Evolutionary conservation across 2,329 filamentous ascomycete species (phyloP).

Genomic region (Bipolaris sorokiniana): DNA sequence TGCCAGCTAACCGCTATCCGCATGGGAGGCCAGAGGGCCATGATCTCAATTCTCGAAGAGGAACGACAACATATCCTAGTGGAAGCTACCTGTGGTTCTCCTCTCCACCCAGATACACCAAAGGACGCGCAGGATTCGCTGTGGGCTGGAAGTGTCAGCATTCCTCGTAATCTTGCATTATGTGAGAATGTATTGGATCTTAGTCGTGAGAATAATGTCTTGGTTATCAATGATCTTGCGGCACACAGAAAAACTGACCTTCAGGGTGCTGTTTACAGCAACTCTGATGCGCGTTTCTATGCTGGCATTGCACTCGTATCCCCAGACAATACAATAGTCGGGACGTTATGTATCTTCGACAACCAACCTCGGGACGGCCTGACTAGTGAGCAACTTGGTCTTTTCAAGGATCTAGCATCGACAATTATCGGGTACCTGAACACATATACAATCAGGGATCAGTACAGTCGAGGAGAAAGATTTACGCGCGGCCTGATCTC

Average conservation of each 20-base stretch:
- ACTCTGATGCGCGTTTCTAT: constrained; percentile 28
- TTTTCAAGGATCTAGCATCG: constrained; percentile 33
- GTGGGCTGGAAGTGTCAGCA: constrained; percentile 42
- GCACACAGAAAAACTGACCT: not conserved
- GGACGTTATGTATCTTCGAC: constrained; percentile 35
- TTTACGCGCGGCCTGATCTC: constrained; percentile 42
- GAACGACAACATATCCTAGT: constrained; percentile 46
- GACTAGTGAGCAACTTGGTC: constrained; percentile 15
- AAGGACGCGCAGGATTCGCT: constrained; percentile 16
- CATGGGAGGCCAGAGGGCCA: constrained; percentile 40
- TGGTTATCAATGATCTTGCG: constrained; percentile 21
- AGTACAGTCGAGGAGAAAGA: constrained; percentile 35
- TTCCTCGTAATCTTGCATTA: constrained; percentile 35
- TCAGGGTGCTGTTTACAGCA: constrained; percentile 3
- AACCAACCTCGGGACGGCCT: constrained; percentile 25
- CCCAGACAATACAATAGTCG: constrained; percentile 32
- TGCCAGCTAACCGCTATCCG: constrained; percentile 46
- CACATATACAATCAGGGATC: constrained; percentile 35
- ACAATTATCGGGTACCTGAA: constrained; percentile 37
- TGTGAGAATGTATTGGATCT: constrained; percentile 30
- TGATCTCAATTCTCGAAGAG: constrained; percentile 48
- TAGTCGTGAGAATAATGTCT: constrained; percentile 7
- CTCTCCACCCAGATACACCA: constrained; percentile 23
- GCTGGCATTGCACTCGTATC: constrained; percentile 37
- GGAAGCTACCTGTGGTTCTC: constrained; percentile 44